Conservation (phyloP, 176 grass and related monocot genomes). For the Triticum aestivum region IWGSC_CS_RefSeq_v2.1 NC_057802.1:188967826-188968325, state of each 20-base stretch:
- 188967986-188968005: slow-evolving; percentile 11
- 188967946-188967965: slow-evolving; percentile 21
- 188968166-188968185: not conserved
- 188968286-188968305: not conserved
- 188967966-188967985: not conserved
- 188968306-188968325: not conserved
- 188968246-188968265: not conserved
- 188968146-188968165: not conserved
- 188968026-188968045: too few relatives aligned
- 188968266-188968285: not conserved
- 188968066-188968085: not conserved
- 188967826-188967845: not conserved
- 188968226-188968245: slow-evolving; percentile 19
- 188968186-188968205: not conserved
- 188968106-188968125: not conserved
- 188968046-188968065: too few relatives aligned
- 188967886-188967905: slow-evolving; percentile 7
- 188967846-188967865: not conserved
- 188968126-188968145: not conserved
- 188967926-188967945: not conserved
- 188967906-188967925: slow-evolving; percentile 27
- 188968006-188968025: not conserved
- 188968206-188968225: slow-evolving; percentile 47
- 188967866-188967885: not conserved
- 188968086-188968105: not conserved